These are phyloP conservation scores for Poa pratensis DNA, from an alignment of 176 grass and related monocot species.

Conservation along the genomic window DNA sequence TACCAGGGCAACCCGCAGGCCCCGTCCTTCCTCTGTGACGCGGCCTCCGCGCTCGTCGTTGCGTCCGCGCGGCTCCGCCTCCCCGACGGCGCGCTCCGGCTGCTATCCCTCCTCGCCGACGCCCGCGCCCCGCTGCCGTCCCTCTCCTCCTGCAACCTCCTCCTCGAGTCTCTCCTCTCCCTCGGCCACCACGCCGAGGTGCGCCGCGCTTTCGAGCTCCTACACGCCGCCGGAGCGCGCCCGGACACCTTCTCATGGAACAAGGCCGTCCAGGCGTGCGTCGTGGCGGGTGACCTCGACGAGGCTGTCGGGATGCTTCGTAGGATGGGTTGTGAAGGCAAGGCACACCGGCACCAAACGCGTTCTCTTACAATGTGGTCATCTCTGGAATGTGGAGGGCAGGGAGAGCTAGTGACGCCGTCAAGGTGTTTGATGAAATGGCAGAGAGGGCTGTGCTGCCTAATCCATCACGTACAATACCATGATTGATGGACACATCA, in stretches of 20 bases:
- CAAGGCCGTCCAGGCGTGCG: constrained; percentile 53
- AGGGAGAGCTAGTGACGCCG: constrained; percentile 31
- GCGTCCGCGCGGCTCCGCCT: constrained; percentile 48
- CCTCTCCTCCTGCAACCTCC: constrained; percentile 64
- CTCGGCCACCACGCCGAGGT: constrained; percentile 45
- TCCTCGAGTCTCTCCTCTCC: constrained; percentile 58
- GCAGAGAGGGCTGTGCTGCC: constrained; percentile 31
- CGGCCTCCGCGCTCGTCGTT: constrained; percentile 40
- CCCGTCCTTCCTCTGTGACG: constrained; percentile 43
- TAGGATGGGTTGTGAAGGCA: constrained; percentile 46
- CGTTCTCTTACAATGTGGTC: constrained; percentile 70
- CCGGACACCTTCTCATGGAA: constrained; percentile 59
- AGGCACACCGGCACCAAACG: constrained; percentile 33
- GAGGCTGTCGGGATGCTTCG: constrained; percentile 46
- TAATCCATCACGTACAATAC: constrained; percentile 55
- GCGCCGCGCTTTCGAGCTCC: constrained; percentile 44
- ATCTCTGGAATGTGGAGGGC: constrained; percentile 50
- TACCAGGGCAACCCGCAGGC: not conserved
- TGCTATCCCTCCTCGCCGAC: constrained; percentile 48
- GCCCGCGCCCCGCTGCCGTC: constrained; percentile 44
- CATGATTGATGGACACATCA: constrained; percentile 66
- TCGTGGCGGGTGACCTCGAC: constrained; percentile 50
- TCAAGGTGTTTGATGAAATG: constrained; percentile 70
- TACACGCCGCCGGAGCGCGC: constrained; percentile 38
- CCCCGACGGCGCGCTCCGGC: constrained; percentile 46